These are phyloP conservation scores for Cercospora janseana DNA, from an alignment of 2,329 filamentous ascomycete species.

Conservation along the genomic window DNA sequence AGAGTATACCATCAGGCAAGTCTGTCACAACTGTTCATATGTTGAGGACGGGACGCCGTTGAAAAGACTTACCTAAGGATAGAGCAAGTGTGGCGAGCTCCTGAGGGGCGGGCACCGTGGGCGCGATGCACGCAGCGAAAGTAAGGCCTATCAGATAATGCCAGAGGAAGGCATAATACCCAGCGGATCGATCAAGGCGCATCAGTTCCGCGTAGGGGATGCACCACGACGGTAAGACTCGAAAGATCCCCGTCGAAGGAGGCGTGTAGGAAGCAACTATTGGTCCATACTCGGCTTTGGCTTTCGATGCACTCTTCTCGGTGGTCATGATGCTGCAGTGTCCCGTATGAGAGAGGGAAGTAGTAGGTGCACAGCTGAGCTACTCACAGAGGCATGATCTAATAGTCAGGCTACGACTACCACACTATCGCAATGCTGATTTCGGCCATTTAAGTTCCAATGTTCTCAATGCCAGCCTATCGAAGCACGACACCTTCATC, in stretches of 20 bases:
- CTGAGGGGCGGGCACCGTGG: neutral
- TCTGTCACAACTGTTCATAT: too few species aligned
- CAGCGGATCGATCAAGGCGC: conserved; percentile 17
- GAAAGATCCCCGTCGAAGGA: conserved; percentile 14
- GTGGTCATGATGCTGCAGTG: too few species aligned
- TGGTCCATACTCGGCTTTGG: too few species aligned
- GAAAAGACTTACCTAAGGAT: too few species aligned
- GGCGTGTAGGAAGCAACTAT: conserved; percentile 2
- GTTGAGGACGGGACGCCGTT: too few species aligned
- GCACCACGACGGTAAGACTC: conserved; percentile 6
- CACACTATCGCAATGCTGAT: neutral
- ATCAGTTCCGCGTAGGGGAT: conserved; percentile 19
- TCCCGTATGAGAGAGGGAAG: too few species aligned
- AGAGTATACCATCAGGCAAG: too few species aligned
- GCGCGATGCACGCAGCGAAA: conserved; percentile 15
- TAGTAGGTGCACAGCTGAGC: too few species aligned
- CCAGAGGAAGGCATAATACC: conserved; percentile 21
- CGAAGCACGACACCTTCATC: too few species aligned
- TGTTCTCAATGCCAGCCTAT: neutral
- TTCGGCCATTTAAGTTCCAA: neutral
- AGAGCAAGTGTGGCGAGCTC: conserved; percentile 6
- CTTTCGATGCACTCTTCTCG: neutral
- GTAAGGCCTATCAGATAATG: conserved; percentile 18
- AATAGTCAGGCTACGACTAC: too few species aligned
- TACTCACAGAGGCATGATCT: too few species aligned